phyloP scores from a whole-genome alignment of 345 rosid genomes.

The Eucalyptus virginea region DNA sequence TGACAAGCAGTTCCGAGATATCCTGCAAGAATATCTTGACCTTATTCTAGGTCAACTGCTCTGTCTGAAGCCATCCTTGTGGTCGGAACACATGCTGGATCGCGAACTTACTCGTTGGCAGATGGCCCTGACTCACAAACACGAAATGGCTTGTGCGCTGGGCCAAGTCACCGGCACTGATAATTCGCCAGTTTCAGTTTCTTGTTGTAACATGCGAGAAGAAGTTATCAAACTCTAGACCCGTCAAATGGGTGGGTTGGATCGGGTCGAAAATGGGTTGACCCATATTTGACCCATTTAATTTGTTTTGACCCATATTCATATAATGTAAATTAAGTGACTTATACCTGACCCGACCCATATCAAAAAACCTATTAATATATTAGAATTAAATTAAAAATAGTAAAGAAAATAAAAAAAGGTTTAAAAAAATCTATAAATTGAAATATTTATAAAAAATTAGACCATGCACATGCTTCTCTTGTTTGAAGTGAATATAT shows the following conservation, averaged over 20 bases:
- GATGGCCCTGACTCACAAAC: not conserved
- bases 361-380: no score
- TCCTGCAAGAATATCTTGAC: not conserved
- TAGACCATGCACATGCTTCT: no score
- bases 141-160: not conserved
- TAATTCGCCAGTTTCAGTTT: not conserved
- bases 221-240: not conserved
- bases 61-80: not conserved
- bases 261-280: no score
- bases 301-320: fast-evolving
- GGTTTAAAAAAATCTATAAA: no score
- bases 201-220: not conserved
- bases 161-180: not conserved
- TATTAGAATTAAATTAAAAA: no score
- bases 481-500: no score
- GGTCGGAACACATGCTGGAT: not conserved
- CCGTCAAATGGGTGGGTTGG: no score
- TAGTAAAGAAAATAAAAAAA: no score
- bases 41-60: not conserved
- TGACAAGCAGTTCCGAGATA: not conserved
- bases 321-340: no score
- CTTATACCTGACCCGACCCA: fast-evolving
- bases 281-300: no score
- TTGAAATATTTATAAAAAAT: no score
- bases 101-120: not conserved